These are phyloP conservation scores for Macrolepiota fuliginosa DNA, from an alignment of 768 basidiomycete genomes.

Conservation along the genomic window DNA sequence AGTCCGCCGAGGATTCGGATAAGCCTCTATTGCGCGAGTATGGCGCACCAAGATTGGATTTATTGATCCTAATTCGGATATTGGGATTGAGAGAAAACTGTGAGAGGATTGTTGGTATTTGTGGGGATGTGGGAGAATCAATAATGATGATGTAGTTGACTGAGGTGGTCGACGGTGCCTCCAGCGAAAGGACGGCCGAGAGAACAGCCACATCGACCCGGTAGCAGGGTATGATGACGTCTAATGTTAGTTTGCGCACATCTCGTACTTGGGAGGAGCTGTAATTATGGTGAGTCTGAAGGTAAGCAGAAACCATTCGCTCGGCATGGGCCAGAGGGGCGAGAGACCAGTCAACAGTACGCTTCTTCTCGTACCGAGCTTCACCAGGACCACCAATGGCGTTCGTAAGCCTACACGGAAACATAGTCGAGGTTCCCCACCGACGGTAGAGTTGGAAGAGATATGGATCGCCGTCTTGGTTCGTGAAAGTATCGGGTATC, in stretches of 20 bases:
- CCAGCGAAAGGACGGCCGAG: constrained; percentile 37
- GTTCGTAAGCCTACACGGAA: too few species aligned
- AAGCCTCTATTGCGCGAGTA: constrained; percentile 55
- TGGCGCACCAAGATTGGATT: constrained; percentile 47
- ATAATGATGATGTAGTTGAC: constrained; percentile 59
- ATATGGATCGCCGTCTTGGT: constrained; percentile 62
- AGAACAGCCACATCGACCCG: constrained; percentile 45
- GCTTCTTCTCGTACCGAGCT: too few species aligned
- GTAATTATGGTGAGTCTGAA: too few species aligned
- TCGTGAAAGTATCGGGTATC: constrained; percentile 50
- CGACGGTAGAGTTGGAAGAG: too few species aligned
- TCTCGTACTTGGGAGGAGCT: too few species aligned
- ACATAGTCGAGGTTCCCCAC: too few species aligned
- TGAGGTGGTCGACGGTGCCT: constrained; percentile 38
- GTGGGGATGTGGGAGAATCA: constrained; percentile 45
- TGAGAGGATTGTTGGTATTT: constrained; percentile 34
- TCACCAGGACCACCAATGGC: too few species aligned
- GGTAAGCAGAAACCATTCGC: too few species aligned
- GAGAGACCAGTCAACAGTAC: too few species aligned
- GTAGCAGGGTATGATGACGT: constrained; percentile 56
- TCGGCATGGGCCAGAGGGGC: too few species aligned
- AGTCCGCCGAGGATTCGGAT: constrained; percentile 53
- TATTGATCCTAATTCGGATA: constrained; percentile 52
- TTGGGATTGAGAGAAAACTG: constrained; percentile 43
- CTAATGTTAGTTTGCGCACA: constrained; percentile 42